A percentile compares a stretch with the other conserved stretches of the same genome.
Conservation (phyloP, 345 rosid genomes). For the Bruguiera parviflora region DNA sequence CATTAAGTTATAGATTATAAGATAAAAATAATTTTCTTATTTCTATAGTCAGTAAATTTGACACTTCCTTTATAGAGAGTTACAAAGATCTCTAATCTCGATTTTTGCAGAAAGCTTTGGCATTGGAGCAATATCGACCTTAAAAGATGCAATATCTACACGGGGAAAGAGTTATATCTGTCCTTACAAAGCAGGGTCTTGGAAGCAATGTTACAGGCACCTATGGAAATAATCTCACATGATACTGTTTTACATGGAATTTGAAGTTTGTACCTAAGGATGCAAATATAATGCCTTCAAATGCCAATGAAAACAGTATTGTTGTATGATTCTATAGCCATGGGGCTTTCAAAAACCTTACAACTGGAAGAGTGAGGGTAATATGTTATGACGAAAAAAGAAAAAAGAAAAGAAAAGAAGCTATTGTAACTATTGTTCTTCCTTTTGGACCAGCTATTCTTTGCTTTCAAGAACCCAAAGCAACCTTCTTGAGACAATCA, state of each 20-base stretch:
- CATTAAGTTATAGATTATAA: too few species aligned
- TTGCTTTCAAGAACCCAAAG: slow-evolving; percentile 46
- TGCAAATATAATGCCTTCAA: background rate
- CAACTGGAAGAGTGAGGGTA: background rate
- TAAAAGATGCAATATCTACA: background rate
- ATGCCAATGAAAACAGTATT: slow-evolving; percentile 21
- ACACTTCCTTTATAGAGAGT: too few species aligned
- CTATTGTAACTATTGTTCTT: background rate
- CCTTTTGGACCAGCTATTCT: background rate
- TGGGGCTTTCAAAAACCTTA: slow-evolving; percentile 6
- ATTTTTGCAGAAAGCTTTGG: too few species aligned
- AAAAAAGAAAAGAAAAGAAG: too few species aligned
- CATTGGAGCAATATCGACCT: too few species aligned
- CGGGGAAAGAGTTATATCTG: background rate
- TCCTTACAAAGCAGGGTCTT: slow-evolving; percentile 7
- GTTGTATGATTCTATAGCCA: background rate
- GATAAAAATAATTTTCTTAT: too few species aligned
- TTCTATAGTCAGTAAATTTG: too few species aligned
- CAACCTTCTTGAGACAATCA: slow-evolving; percentile 54
- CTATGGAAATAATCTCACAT: slow-evolving; percentile 14
- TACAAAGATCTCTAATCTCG: too few species aligned
- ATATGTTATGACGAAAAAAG: too few species aligned
- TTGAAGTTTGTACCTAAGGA: slow-evolving; percentile 1
- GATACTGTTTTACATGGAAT: slow-evolving; percentile 30
- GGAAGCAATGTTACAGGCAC: slow-evolving; percentile 9